Percentiles rank a stretch among this genome's conserved stretches.
These are phyloP conservation scores for Canariomyces notabilis DNA, from an alignment of 2,329 filamentous ascomycete genomes.

Conservation along the genomic window DNA sequence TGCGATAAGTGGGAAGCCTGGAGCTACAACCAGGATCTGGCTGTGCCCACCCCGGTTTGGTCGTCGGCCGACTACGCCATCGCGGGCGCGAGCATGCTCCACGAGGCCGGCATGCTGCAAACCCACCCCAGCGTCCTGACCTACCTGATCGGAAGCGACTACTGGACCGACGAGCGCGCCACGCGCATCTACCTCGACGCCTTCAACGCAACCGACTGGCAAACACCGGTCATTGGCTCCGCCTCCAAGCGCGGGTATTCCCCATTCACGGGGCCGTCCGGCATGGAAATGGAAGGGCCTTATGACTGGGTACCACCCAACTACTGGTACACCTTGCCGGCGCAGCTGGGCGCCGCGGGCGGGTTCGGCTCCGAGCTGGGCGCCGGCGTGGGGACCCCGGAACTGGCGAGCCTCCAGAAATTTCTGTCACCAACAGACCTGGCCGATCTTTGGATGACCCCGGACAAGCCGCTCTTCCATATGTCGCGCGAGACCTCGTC, in stretches of 20 bases:
- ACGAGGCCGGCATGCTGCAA: constrained; percentile 57
- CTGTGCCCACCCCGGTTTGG: constrained; percentile 40
- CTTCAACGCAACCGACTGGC: constrained; percentile 48
- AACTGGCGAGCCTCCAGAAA: constrained; percentile 46
- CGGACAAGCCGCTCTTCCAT: constrained; percentile 51
- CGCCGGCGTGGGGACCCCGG: constrained; percentile 57
- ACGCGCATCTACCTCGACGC: constrained; percentile 48
- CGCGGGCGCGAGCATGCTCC: constrained; percentile 50
- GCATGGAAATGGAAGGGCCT: constrained; percentile 62
- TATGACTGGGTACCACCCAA: constrained; percentile 63
- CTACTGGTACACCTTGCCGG: constrained; percentile 52
- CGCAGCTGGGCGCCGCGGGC: constrained; percentile 51
- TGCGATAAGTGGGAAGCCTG: constrained; percentile 66
- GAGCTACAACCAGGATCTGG: constrained; percentile 52
- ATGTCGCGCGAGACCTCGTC: constrained; percentile 52
- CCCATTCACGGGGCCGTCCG: constrained; percentile 46
- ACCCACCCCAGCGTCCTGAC: constrained; percentile 53
- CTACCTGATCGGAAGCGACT: constrained; percentile 59
- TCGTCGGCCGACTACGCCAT: constrained; percentile 48
- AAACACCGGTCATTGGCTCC: constrained; percentile 52
- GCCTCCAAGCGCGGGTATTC: constrained; percentile 53
- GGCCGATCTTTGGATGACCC: constrained; percentile 51
- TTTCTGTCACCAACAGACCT: constrained; percentile 50
- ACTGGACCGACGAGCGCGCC: constrained; percentile 55
- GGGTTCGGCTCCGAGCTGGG: constrained; percentile 61